A percentile compares a stretch with the other conserved stretches of the same genome.
phyloP scores from a whole-genome alignment of 2,329 filamentous ascomycete species.

The Purpureocillium takamizusanense region DNA sequence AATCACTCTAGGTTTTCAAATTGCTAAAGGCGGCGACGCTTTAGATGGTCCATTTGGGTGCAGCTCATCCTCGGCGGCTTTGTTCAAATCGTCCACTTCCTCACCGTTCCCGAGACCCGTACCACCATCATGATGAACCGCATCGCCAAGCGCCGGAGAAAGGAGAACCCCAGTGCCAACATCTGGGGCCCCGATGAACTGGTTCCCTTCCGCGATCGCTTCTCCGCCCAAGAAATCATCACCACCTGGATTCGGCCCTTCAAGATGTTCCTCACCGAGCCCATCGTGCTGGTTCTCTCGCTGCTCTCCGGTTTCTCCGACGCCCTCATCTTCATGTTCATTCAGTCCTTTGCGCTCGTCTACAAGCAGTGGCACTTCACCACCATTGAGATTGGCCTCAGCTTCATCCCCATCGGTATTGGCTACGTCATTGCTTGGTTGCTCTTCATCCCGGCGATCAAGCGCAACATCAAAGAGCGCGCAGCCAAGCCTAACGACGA shows the following conservation, averaged over 20 bases:
- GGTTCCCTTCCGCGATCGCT: conserved; percentile 47
- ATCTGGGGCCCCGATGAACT: conserved; percentile 69
- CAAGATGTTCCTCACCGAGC: conserved; percentile 65
- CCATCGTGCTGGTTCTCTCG: conserved; percentile 62
- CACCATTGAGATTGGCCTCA: conserved; percentile 45
- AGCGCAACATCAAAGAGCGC: conserved; percentile 41
- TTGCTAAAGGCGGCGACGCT: too few species aligned
- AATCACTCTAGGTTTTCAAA: too few species aligned
- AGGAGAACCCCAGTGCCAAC: conserved; percentile 43
- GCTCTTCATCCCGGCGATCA: conserved; percentile 48
- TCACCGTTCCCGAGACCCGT: conserved; percentile 70
- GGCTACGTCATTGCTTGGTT: conserved; percentile 57
- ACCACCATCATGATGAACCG: conserved; percentile 69
- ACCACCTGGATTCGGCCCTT: conserved; percentile 56
- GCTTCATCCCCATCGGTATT: conserved; percentile 57
- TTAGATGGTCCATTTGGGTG: conserved; percentile 66
- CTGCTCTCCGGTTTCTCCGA: conserved; percentile 66
- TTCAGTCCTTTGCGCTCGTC: conserved; percentile 61
- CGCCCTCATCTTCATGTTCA: conserved; percentile 69
- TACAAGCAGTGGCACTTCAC: conserved; percentile 59
- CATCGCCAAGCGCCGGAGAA: conserved; percentile 66
- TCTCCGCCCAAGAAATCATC: conserved; percentile 48
- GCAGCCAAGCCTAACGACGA: conserved; percentile 42
- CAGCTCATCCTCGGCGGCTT: conserved; percentile 69
- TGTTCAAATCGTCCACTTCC: conserved; percentile 57